Percentiles rank a stretch among this genome's conserved stretches.
phyloP scores from a whole-genome alignment of 1,284 basidiomycete genomes.

The Trichosporon sp. region DNA sequence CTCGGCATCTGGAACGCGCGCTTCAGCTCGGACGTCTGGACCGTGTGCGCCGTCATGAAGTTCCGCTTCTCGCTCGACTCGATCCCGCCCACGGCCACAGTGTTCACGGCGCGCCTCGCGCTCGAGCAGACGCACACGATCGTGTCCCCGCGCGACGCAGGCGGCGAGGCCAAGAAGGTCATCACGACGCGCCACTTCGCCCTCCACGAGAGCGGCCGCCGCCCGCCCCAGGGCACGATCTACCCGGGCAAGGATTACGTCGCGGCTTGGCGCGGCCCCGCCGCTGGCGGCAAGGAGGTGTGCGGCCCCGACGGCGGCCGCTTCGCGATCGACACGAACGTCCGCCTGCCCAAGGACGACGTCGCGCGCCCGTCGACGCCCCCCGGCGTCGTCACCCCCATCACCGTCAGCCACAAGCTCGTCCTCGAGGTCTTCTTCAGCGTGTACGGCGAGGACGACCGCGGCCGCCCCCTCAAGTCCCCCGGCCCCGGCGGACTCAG shows the following conservation, averaged over 20 bases:
- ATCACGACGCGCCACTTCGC: constrained; percentile 16
- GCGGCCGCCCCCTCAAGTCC: constrained; percentile 24
- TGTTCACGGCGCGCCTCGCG: constrained; percentile 34
- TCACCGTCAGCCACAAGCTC: constrained; percentile 42
- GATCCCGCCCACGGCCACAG: constrained; percentile 27
- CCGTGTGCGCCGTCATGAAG: constrained; percentile 33
- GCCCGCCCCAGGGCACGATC: constrained; percentile 15
- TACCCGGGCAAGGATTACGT: constrained; percentile 20
- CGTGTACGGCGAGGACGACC: constrained; percentile 35
- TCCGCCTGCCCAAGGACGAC: constrained; percentile 37
- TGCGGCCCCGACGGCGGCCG: constrained; percentile 15
- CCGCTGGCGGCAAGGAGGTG: constrained; percentile 15
- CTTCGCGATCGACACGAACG: constrained; percentile 20
- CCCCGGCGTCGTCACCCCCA: constrained; percentile 38
- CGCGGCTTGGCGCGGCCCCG: constrained; percentile 29
- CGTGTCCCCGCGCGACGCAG: constrained; percentile 30
- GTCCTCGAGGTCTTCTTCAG: constrained; percentile 46
- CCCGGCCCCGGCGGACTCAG: constrained; percentile 37
- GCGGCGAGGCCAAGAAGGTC: constrained; percentile 14
- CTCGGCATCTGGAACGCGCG: constrained; percentile 30
- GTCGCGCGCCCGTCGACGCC: constrained; percentile 35
- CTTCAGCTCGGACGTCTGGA: constrained; percentile 33
- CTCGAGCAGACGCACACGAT: constrained; percentile 35
- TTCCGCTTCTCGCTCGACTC: constrained; percentile 19
- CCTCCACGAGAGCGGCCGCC: constrained; percentile 17